Percentiles rank a stretch among this genome's conserved stretches.
Conservation (phyloP, 2,329 filamentous ascomycete species). For the Fusarium beomiforme region DNA sequence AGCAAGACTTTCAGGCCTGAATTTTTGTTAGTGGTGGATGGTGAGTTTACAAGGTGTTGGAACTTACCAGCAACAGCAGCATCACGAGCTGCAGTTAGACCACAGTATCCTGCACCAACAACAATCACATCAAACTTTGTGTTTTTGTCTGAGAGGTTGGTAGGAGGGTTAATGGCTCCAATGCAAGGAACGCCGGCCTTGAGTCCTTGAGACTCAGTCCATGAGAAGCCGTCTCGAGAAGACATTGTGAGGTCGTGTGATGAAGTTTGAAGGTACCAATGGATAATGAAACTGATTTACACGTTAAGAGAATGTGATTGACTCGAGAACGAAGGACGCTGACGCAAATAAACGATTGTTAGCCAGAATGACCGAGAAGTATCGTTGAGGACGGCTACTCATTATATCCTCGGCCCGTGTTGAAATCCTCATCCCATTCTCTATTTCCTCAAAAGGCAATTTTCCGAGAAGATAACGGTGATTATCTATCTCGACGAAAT, state of each 20-base stretch:
- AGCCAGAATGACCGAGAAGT: neutral
- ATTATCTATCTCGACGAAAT: neutral
- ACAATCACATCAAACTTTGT: conserved; percentile 43
- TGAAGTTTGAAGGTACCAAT: no score
- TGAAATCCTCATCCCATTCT: neutral
- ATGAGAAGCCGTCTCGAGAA: conserved; percentile 46
- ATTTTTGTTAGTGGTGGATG: neutral
- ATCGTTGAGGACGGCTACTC: conserved; percentile 12
- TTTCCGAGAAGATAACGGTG: neutral
- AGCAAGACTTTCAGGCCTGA: conserved; percentile 53
- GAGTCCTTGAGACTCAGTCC: conserved; percentile 44
- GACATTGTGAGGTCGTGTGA: conserved; percentile 21
- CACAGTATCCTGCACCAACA: conserved; percentile 46
- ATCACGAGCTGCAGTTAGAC: conserved; percentile 45
- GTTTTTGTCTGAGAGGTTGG: conserved; percentile 24
- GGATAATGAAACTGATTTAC: neutral
- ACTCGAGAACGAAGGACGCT: neutral
- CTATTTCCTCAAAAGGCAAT: neutral
- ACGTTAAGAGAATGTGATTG: rapidly evolving
- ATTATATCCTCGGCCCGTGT: conserved; percentile 22
- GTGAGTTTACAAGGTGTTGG: rapidly evolving
- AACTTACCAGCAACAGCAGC: conserved; percentile 39
- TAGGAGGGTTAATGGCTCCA: conserved; percentile 43
- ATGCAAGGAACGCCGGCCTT: conserved; percentile 45
- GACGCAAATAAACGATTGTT: neutral